Conservation (phyloP, 2,329 filamentous ascomycete genomes). For the Venturia asperata region DNA sequence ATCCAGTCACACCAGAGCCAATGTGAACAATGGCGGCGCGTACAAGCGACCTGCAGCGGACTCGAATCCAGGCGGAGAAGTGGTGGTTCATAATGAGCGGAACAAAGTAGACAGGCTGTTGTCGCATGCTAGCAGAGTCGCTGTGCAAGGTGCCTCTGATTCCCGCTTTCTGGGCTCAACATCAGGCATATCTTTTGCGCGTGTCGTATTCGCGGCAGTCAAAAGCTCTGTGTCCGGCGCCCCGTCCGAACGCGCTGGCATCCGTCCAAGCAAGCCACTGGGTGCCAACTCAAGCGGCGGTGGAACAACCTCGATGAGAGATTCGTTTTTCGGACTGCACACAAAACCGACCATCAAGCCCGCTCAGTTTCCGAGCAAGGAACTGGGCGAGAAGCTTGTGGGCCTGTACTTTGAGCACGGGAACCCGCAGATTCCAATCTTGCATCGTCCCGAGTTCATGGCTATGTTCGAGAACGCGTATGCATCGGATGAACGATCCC, state of each 20-base stretch:
- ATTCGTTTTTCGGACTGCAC: constrained; percentile 95
- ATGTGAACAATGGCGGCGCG: constrained; percentile 5
- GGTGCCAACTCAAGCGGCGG: constrained; percentile 47
- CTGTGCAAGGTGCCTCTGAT: constrained; percentile 70
- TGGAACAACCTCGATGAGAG: constrained; percentile 71
- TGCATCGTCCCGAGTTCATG: constrained; percentile 87
- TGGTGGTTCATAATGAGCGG: constrained; percentile 24
- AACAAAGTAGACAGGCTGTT: constrained; percentile 56
- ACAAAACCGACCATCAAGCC: constrained; percentile 81
- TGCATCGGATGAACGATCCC: constrained; percentile 55
- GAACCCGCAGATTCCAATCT: constrained; percentile 89
- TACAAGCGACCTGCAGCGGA: not conserved
- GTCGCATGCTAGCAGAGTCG: constrained; percentile 66
- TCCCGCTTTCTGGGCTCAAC: constrained; percentile 76
- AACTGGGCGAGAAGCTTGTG: constrained; percentile 65
- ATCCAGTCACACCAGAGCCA: not conserved
- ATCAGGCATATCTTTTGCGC: constrained; percentile 87
- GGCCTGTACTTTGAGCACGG: constrained; percentile 91
- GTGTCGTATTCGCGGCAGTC: constrained; percentile 89
- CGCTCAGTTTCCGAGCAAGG: constrained; percentile 72
- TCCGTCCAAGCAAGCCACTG: constrained; percentile 45
- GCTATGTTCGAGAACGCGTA: constrained; percentile 80
- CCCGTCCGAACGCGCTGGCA: constrained; percentile 55
- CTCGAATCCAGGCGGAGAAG: constrained; percentile 17
- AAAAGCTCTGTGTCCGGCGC: constrained; percentile 59